Base-by-base conservation (phyloP, 1,284 basidiomycete species). In the Melampsora abietis-canadensis region DNA sequence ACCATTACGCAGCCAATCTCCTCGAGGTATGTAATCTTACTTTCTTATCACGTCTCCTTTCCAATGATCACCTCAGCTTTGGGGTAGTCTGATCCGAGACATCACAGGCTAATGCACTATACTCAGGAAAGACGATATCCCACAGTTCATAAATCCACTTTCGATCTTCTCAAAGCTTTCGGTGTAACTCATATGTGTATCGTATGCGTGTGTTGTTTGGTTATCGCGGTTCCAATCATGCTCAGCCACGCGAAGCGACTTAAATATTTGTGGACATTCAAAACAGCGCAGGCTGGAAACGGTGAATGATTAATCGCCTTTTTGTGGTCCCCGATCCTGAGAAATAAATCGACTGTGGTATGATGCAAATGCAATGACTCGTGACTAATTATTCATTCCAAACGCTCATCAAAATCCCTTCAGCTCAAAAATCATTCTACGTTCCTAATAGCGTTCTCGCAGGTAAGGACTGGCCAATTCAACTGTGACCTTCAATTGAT, bases 51-150 rank as follows among this genome's bases (percentile, higher is more conserved):
- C 10, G 10, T 44, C 14, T 1, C 40, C 14, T 15, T 44, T 15
- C 10, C 40, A 44, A 44, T 44, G 40, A 44, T 44, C 40, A 44
- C 40, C 14, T 44, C 40, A 15, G 14, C 10, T 44, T 44, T 44
- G 10, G 40, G 40, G 37, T 12, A 37, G 12, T 12, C 12, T 12
- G 37, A 12, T 37, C 40, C 10, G 14, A 44, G 24, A 31, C 15
- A 19, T 5, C 6, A 24, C 17, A 54, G n/a, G 27, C 51, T 54
- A n/a, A 54, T 17, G 19, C 27, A 21, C 21, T 54, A 14, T n/a
- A 54, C 21, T 54, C 51, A 54, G 51, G 27, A 54, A n/a, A 54
- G 51, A n/a, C 6, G 51, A 54, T 54, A 8, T 54, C 51, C 51
- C 27, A n/a, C 51, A 54, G 51, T 54, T 2, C 51, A 19, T 10